These are phyloP conservation scores for Fusarium nelsonii DNA, from an alignment of 2,329 filamentous ascomycete species.

Conservation along the genomic window DNA sequence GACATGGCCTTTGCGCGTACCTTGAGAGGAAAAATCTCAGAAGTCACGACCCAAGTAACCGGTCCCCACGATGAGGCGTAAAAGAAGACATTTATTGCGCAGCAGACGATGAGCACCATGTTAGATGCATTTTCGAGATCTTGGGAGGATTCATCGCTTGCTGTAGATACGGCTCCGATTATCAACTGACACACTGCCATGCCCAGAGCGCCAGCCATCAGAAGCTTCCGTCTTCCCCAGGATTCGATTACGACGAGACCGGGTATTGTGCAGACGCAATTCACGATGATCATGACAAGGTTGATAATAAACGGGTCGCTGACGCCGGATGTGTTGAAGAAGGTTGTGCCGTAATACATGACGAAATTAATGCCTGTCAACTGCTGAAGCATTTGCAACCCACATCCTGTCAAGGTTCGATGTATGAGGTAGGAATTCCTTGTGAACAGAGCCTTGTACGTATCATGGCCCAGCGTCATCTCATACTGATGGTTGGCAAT, in stretches of 20 bases:
- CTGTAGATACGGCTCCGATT: conserved; percentile 72
- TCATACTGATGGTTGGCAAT: conserved; percentile 81
- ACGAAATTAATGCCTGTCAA: conserved; percentile 81
- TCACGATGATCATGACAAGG: conserved; percentile 82
- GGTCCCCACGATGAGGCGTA: conserved; percentile 84
- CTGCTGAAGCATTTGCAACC: conserved; percentile 82
- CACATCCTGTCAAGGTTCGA: conserved; percentile 78
- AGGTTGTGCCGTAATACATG: conserved; percentile 81
- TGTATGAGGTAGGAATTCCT: conserved; percentile 74
- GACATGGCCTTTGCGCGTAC: conserved; percentile 81
- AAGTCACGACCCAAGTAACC: conserved; percentile 79
- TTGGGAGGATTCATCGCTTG: conserved; percentile 37
- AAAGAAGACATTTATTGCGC: conserved; percentile 80
- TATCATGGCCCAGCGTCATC: conserved; percentile 71
- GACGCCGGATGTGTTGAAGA: conserved; percentile 73
- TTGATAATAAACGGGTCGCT: conserved; percentile 75
- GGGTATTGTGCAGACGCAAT: conserved; percentile 79
- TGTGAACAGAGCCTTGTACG: conserved; percentile 70
- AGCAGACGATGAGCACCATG: conserved; percentile 72
- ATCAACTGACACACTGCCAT: conserved; percentile 77
- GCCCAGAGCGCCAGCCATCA: conserved; percentile 79
- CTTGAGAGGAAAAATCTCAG: conserved; percentile 77
- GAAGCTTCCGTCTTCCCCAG: conserved; percentile 78
- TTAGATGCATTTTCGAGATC: conserved; percentile 62
- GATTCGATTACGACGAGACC: conserved; percentile 82